Conservation (phyloP, 805 yeast genomes). For the Ogataea salicorniae region DNA sequence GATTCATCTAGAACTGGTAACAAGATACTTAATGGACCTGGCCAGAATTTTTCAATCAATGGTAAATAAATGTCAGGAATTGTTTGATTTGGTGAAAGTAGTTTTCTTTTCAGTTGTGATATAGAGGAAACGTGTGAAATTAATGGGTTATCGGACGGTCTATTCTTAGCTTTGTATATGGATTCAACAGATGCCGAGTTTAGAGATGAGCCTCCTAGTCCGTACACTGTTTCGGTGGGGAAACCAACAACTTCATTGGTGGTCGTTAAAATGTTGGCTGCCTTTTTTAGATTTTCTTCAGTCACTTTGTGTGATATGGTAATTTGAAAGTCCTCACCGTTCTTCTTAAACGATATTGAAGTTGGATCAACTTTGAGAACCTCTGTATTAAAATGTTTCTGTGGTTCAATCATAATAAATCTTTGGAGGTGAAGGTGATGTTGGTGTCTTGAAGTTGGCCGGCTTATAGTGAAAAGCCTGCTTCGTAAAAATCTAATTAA, state of each 20-base stretch:
- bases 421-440: not conserved
- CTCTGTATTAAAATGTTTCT: conserved; percentile 28
- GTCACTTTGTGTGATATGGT: conserved; percentile 49
- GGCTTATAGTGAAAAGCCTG: not conserved
- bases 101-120: conserved; percentile 59
- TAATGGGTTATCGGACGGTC: conserved; percentile 94
- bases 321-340: conserved; percentile 25
- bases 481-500: no score
- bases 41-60: conserved; percentile 77
- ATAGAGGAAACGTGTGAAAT: conserved; percentile 83
- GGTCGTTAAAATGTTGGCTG: conserved; percentile 49
- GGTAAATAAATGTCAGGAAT: conserved; percentile 68
- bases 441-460: not conserved
- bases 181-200: conserved; percentile 65
- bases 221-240: conserved; percentile 97
- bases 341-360: conserved; percentile 43
- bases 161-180: conserved; percentile 82
- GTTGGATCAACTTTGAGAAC: conserved; percentile 52
- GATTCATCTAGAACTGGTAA: conserved; percentile 51
- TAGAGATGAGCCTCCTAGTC: conserved; percentile 85
- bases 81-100: conserved; percentile 38
- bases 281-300: conserved; percentile 43
- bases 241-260: conserved; percentile 73
- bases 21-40: conserved; percentile 89
- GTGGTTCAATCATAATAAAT: not conserved